Base-by-base conservation (phyloP, 768 basidiomycete genomes). In the Inosperma sp. region DNA sequence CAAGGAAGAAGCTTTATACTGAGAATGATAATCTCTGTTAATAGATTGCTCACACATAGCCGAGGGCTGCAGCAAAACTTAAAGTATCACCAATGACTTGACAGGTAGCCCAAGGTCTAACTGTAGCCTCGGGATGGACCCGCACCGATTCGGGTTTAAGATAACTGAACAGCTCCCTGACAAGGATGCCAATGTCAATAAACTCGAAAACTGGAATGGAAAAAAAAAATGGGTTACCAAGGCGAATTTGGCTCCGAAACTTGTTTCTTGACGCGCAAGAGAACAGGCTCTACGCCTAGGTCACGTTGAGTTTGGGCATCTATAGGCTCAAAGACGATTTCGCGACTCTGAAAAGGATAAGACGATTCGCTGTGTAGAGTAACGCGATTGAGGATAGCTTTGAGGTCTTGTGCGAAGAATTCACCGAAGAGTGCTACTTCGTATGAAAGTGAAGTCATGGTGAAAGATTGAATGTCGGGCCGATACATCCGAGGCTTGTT, bases 401-500 rank as follows among this genome's bases (percentile, higher is more conserved):
- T 80, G 33, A 91, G 80, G 57, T 91, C 88, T 36, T 81, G 76
- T 26, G 86, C 66, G 55, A 85, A 87, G 72, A 91, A 89, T 61
- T 88, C 87, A 54, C 86, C 88, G 49, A 84, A 88, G 54, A 91
- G 80, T 0, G 86, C 85, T 50, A 90, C 84, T 71, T 91, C 88
- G 62, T 90, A 91, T 46, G 75, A 76, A 60, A 85, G 82, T 9
- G 75, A 72, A 33, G 77, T 72, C 78, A 80, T 80, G 56, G 31
- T 42, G 36, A 17, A 31, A 5, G 9, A 36, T 9, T 25, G 29
- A 27, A 48, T 25, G 27, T 21, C 41, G 19, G 42, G 16, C 43
- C 36, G 16, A 25, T 23, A 8, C 26, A 27, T 16, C 50, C 33
- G 19, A 21, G n/a, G n/a, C n/a, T n/a, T n/a, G n/a, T n/a, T n/a